These are phyloP conservation scores for Carex pumila DNA, from an alignment of 176 grass and related monocot species.

Conservation along the genomic window DNA sequence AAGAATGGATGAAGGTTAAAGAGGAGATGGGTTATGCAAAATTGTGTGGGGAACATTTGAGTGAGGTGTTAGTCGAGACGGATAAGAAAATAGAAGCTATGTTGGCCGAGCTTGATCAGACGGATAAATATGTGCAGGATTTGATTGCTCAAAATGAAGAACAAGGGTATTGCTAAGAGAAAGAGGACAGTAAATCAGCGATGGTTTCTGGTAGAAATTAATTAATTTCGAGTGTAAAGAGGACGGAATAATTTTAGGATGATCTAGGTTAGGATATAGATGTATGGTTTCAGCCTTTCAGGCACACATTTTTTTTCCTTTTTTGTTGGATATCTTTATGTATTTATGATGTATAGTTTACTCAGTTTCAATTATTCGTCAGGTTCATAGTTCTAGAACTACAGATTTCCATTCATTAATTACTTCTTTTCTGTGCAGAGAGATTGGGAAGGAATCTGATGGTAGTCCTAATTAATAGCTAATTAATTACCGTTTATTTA, in stretches of 20 bases:
- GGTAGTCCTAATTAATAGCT: not conserved
- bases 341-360: conserved; percentile 21
- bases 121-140: conserved; percentile 53
- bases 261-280: not conserved
- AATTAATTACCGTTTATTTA: not conserved
- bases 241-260: not conserved
- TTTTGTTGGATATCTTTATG: not conserved
- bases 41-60: conserved; percentile 53
- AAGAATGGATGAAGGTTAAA: conserved; percentile 71
- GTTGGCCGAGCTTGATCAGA: conserved; percentile 50
- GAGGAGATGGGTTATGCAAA: conserved; percentile 65
- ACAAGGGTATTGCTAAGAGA: not conserved
- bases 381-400: not conserved
- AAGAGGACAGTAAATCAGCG: not conserved
- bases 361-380: not conserved
- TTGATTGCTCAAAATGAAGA: conserved; percentile 31
- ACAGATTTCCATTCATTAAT: not conserved
- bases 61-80: conserved; percentile 41
- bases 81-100: conserved; percentile 54
- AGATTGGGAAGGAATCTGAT: not conserved
- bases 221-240: not conserved
- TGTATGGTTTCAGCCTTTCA: not conserved
- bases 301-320: not conserved
- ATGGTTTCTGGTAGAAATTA: not conserved
- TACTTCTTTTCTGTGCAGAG: not conserved